Evolutionary conservation across 2,329 filamentous ascomycete genomes (phyloP).

Genomic region (Pseudogymnoascus sp.): DNA sequence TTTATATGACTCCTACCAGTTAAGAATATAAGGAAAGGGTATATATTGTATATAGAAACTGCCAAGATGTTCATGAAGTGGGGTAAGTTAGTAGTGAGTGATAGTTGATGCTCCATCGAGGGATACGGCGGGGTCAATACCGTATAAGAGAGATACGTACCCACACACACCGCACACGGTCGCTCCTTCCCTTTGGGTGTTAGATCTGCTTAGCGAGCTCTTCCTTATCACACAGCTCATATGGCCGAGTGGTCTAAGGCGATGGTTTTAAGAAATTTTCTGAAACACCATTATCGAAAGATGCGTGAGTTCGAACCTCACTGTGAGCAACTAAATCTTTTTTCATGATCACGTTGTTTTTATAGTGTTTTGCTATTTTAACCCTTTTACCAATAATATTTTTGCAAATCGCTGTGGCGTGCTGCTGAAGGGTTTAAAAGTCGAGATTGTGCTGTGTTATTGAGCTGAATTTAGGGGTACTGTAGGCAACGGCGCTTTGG

Average conservation of each 20-base stretch:
- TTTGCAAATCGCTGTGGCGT: not conserved
- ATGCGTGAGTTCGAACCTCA: conserved; percentile 29
- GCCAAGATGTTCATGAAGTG: not conserved
- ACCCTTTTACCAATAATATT: not conserved
- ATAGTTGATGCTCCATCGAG: not conserved
- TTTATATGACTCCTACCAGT: not conserved
- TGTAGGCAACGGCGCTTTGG: not conserved
- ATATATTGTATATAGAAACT: not conserved
- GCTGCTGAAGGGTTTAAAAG: not conserved
- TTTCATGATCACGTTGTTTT: conserved; percentile 15
- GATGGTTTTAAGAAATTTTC: conserved; percentile 12
- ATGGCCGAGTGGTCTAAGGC: conserved; percentile 15
- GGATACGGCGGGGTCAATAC: not conserved
- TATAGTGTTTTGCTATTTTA: conserved; percentile 12
- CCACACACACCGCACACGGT: not conserved
- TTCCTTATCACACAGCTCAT: conserved; percentile 9
- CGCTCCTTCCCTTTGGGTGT: not conserved
- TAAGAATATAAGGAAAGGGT: not conserved
- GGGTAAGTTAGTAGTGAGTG: not conserved
- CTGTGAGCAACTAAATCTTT: conserved; percentile 16
- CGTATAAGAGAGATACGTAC: not conserved
- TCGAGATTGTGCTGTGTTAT: not conserved
- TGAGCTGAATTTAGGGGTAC: not conserved
- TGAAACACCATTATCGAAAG: conserved; percentile 26
- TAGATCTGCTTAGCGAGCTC: not conserved